These are phyloP conservation scores for Rutidosis leptorrhynchoides DNA, from an alignment of 129 eudicot genomes.

Conservation along the genomic window DNA sequence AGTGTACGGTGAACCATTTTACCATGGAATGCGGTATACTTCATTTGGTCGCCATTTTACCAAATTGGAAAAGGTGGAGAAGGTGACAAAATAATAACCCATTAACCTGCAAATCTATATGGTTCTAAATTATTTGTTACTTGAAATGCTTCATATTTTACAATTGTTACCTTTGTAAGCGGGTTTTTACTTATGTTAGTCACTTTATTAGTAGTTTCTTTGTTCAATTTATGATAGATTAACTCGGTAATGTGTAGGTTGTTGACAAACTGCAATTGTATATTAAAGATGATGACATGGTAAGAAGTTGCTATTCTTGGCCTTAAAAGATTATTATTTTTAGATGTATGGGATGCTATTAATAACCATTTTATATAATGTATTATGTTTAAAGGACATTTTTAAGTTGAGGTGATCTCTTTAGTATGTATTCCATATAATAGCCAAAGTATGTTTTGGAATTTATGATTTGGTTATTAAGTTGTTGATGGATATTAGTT, in stretches of 20 bases:
- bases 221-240: not conserved
- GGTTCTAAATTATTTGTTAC: not conserved
- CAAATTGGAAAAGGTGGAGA: slow-evolving; percentile 65
- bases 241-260: slow-evolving; percentile 44
- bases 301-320: slow-evolving; percentile 23
- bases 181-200: not conserved
- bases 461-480: no score
- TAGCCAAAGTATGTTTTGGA: not conserved
- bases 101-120: slow-evolving; percentile 4
- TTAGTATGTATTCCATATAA: not conserved
- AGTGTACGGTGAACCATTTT: slow-evolving; percentile 75
- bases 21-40: slow-evolving; percentile 69
- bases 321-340: slow-evolving; percentile 1
- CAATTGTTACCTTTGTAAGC: not conserved
- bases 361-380: not conserved
- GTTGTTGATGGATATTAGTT: no score
- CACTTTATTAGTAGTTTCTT: not conserved
- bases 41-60: slow-evolving; percentile 93
- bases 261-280: slow-evolving; percentile 67
- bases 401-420: no score
- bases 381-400: not conserved
- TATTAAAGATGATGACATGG: slow-evolving; percentile 80
- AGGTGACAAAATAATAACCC: slow-evolving; percentile 43
- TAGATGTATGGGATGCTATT: not conserved
- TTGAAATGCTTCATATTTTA: no score